Percentiles rank a stretch among this genome's conserved stretches.
Evolutionary conservation across 2,329 filamentous ascomycete genomes (phyloP).

Genomic region (Septoria linicola): DNA sequence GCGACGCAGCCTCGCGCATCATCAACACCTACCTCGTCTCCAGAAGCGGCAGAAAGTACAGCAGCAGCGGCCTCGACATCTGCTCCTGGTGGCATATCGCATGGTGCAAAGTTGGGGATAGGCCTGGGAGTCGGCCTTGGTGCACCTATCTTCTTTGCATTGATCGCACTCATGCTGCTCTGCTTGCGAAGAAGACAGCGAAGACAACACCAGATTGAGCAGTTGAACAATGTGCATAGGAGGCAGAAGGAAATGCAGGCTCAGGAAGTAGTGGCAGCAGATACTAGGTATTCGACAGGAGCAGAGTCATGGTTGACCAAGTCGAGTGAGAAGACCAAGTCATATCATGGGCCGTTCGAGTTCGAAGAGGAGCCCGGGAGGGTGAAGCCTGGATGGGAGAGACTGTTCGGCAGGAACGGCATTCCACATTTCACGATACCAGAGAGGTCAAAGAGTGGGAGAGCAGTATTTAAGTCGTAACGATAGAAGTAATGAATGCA

Average conservation of each 20-base stretch:
- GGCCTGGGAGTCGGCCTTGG: slow-evolving; percentile 17
- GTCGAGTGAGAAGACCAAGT: slow-evolving; percentile 14
- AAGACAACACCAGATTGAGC: slow-evolving; percentile 12
- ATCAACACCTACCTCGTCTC: neutral
- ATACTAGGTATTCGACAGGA: slow-evolving; percentile 1
- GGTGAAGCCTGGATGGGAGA: slow-evolving; percentile 13
- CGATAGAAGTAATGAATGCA: neutral
- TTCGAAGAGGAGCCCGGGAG: slow-evolving; percentile 14
- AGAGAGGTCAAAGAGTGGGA: slow-evolving; percentile 4
- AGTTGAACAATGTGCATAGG: slow-evolving; percentile 5
- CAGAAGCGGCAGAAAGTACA: neutral
- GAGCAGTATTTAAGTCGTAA: neutral
- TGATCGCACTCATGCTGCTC: slow-evolving; percentile 3
- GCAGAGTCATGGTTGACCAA: slow-evolving; percentile 10
- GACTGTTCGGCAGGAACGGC: slow-evolving; percentile 12
- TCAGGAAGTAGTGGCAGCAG: neutral
- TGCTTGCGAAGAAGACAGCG: slow-evolving; percentile 7
- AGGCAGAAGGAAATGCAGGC: slow-evolving; percentile 1
- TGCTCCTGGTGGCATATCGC: slow-evolving; percentile 2
- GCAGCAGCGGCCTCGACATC: neutral
- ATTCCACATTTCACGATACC: slow-evolving; percentile 1
- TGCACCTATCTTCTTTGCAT: slow-evolving; percentile 6
- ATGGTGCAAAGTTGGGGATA: slow-evolving; percentile 8
- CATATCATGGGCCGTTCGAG: slow-evolving; percentile 18
- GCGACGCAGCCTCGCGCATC: neutral